Base-by-base conservation (phyloP, 1,284 basidiomycete genomes). In the Coriolopsis trogii region DNA sequence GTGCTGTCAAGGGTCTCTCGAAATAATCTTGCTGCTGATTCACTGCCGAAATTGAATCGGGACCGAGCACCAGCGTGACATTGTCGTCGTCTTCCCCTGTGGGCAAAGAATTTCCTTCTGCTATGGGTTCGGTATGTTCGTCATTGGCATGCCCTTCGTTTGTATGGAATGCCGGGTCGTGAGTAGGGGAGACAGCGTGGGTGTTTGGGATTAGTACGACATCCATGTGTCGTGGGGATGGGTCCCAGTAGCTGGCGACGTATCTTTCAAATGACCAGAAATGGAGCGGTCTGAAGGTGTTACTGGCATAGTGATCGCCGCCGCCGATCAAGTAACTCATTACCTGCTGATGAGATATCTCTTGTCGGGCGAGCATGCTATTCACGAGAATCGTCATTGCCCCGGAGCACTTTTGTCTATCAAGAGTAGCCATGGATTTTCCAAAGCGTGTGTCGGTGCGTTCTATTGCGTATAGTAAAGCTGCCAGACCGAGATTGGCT, bases 321-420 rank as follows among this genome's bases (percentile, higher is more conserved):
- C 54, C 49, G 4, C 42, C 50, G 18, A 52, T 21, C 8, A 52
- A 24, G 16, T 51, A 57, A 23, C 47, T 41, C 47, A 53, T 53
- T 0, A 51, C 51, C 16, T 57, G 44, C 16, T 40, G 43, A 18
- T 53, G 51, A 6, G 46, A 49, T 8, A 52, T 29, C 26, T 53
- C 51, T 13, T 41, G 23, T 4, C 42, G 23, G 2, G 40, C 26
- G 2, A 47, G 20, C 47, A 49, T 49, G 18, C 41, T 30, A 15
- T 49, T 49, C 1, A 49, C 41, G 1, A 36, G 10, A 1, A 36
- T 18, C 1, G 24, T 43, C 6, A 49, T 13, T 12, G 47, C 47
- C 0, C 47, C 33, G 28, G 8, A 8, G 28, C 8, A 7, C 13
- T 30, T 30, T 46, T 26, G 23, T 38, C 21, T 8, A n/a, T n/a